phyloP scores from a whole-genome alignment of 306 rosid species.

The Fragaria nilgerrensis region DNA sequence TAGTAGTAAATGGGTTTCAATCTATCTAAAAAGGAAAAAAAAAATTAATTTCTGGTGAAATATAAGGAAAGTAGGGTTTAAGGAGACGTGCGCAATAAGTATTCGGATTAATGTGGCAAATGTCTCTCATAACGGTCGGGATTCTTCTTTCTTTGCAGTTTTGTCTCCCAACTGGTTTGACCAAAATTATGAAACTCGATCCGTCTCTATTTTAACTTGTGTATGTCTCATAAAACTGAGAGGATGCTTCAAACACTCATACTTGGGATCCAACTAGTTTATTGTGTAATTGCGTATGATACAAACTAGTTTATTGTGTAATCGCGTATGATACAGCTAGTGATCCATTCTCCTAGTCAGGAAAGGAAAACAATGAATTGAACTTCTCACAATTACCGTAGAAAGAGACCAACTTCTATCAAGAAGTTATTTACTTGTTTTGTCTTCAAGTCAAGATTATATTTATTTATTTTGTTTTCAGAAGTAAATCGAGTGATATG shows the following conservation, averaged over 20 bases:
- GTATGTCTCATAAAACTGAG: neutral
- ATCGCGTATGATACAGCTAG: neutral
- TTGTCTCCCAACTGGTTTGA: neutral
- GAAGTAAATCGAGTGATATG: neutral
- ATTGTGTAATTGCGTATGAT: neutral
- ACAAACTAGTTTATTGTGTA: neutral
- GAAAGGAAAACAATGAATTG: neutral
- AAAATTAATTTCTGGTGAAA: neutral
- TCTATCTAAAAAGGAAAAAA: neutral
- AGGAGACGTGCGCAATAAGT: neutral
- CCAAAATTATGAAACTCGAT: neutral
- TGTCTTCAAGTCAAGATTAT: neutral
- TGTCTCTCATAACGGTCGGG: conserved; percentile 15
- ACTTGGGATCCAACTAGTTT: neutral
- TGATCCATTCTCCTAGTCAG: neutral
- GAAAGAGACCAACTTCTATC: no score
- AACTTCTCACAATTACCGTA: neutral
- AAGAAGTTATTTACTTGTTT: no score
- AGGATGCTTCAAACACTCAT: neutral
- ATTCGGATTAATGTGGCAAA: conserved; percentile 11
- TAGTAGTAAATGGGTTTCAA: neutral
- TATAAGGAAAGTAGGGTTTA: neutral
- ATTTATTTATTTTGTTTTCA: neutral
- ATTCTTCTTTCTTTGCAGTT: neutral
- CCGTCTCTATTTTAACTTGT: neutral